These are phyloP conservation scores for Sclerotinia spermophila DNA, from an alignment of 2,329 filamentous ascomycete genomes.

Conservation along the genomic window DNA sequence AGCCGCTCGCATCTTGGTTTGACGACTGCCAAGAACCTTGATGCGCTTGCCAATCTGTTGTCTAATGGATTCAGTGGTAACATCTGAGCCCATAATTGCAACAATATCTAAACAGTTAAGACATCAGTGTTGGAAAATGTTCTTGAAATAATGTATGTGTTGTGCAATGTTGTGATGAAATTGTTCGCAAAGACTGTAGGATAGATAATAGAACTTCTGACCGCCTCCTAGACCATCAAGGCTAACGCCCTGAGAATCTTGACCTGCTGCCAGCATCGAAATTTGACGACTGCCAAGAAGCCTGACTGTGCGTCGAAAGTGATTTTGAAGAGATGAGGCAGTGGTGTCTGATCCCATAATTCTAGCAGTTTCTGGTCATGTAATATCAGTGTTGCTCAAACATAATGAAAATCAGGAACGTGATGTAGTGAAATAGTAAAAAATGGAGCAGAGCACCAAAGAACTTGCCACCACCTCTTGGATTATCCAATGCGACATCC, in stretches of 20 bases:
- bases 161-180: background rate
- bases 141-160: background rate
- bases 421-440: background rate
- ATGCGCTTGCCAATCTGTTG: slow-evolving; percentile 36
- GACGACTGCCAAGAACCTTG: slow-evolving; percentile 49
- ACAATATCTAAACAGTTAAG: slow-evolving; percentile 20
- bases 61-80: slow-evolving; percentile 25
- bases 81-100: slow-evolving; percentile 28
- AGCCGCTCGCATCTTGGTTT: slow-evolving; percentile 44
- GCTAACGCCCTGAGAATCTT: slow-evolving; percentile 39
- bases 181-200: background rate
- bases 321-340: slow-evolving; percentile 24
- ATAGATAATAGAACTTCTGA: slow-evolving; percentile 5
- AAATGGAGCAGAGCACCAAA: too few relatives aligned
- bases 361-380: slow-evolving; percentile 20
- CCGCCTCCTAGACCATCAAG: slow-evolving; percentile 21
- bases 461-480: slow-evolving; percentile 4
- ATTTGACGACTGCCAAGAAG: slow-evolving; percentile 49
- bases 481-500: slow-evolving; percentile 15
- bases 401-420: background rate
- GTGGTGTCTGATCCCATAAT: slow-evolving; percentile 32
- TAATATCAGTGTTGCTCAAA: slow-evolving; percentile 1
- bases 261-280: slow-evolving; percentile 44
- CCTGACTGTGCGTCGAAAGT: slow-evolving; percentile 41
- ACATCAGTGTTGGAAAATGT: background rate